These are phyloP conservation scores for Ophiostoma ulmi DNA, from an alignment of 2,329 filamentous ascomycete genomes.

Conservation along the genomic window DNA sequence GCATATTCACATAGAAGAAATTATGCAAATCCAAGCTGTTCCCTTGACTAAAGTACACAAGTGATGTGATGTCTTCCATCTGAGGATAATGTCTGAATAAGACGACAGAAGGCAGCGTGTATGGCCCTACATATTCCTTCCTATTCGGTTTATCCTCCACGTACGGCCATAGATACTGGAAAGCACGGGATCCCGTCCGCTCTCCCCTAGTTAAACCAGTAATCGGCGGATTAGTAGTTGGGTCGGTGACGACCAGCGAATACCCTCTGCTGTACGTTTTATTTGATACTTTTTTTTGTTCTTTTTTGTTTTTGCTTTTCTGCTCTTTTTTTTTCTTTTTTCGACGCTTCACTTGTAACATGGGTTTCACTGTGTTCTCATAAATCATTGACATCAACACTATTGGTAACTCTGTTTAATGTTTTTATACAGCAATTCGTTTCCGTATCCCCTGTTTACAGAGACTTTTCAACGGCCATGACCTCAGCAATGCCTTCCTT, in stretches of 20 bases:
- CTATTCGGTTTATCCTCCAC: not conserved
- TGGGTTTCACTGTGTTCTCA: too few relatives aligned
- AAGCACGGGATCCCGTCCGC: not conserved
- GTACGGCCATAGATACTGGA: not conserved
- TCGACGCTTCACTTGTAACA: not conserved
- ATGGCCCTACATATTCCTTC: not conserved
- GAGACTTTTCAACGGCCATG: conserved; percentile 59
- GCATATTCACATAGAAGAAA: not conserved
- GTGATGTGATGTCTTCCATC: not conserved
- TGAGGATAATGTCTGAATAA: not conserved
- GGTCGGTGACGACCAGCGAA: not conserved
- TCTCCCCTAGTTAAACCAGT: not conserved
- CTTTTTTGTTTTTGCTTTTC: not conserved
- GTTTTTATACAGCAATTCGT: not conserved
- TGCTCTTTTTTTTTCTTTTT: not conserved
- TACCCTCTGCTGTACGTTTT: conserved; percentile 7
- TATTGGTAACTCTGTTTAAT: not conserved
- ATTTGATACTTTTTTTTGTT: not conserved
- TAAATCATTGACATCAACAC: too few relatives aligned
- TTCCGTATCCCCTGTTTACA: conserved; percentile 33
- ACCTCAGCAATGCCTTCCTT: conserved; percentile 55
- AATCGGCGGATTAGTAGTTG: not conserved
- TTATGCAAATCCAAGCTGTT: not conserved
- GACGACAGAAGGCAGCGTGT: not conserved
- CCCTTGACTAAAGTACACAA: not conserved